Evolutionary conservation across 169 alveolate species (phyloP).

Genomic region (Cystoisospora suis): DNA sequence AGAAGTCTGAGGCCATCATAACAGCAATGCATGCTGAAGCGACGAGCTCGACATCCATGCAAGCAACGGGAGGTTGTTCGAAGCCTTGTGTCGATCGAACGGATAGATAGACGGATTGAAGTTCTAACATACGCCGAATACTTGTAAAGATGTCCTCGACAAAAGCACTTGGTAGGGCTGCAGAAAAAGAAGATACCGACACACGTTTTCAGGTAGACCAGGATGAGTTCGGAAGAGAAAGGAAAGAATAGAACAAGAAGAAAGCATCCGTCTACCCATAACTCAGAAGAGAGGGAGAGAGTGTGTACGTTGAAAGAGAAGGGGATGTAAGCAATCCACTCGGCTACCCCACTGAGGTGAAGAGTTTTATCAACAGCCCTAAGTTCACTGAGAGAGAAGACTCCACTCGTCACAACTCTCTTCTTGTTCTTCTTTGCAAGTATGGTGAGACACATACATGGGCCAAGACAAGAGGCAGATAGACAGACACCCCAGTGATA

Average conservation of each 20-base stretch:
- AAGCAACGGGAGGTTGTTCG: slow-evolving; percentile 71
- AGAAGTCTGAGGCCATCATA: slow-evolving; percentile 78
- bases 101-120: slow-evolving; percentile 48
- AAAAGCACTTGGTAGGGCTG: slow-evolving; percentile 56
- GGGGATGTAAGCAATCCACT: too few species aligned
- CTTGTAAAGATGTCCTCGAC: slow-evolving; percentile 42
- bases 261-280: neutral
- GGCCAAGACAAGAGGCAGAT: too few species aligned
- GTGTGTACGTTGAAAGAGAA: too few species aligned
- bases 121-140: slow-evolving; percentile 52
- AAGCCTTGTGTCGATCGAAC: slow-evolving; percentile 47
- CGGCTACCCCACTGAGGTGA: too few species aligned
- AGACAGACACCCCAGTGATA: too few species aligned
- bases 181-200: neutral
- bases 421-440: too few species aligned
- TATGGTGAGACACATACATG: too few species aligned
- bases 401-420: too few species aligned
- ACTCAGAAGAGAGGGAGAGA: neutral
- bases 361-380: too few species aligned
- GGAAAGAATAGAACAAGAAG: neutral
- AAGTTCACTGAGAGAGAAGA: too few species aligned
- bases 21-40: slow-evolving; percentile 79
- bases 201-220: too few species aligned
- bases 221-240: too few species aligned
- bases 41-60: slow-evolving; percentile 82